A percentile compares a stretch with the other conserved stretches of the same genome.
Evolutionary conservation across 2,329 filamentous ascomycete species (phyloP).

Genomic region (Ceratocystis cubensis): DNA sequence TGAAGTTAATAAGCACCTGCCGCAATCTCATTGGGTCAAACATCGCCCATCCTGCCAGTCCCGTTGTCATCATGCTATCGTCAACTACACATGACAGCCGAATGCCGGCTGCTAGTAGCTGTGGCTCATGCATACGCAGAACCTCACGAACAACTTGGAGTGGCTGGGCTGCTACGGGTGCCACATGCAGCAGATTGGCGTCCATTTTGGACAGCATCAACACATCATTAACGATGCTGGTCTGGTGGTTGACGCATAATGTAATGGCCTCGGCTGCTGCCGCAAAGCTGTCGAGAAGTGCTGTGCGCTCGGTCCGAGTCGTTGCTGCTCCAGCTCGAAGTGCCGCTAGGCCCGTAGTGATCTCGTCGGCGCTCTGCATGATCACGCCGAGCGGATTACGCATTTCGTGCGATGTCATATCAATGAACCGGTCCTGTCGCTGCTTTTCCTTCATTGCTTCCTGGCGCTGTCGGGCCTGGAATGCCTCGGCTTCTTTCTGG

Average conservation of each 20-base stretch:
- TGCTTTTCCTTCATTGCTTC: slow-evolving; percentile 71
- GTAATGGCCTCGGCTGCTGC: slow-evolving; percentile 74
- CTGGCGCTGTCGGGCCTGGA: slow-evolving; percentile 64
- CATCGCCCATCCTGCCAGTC: slow-evolving; percentile 48
- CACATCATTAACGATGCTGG: slow-evolving; percentile 57
- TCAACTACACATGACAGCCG: slow-evolving; percentile 57
- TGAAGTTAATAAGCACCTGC: slow-evolving; percentile 65
- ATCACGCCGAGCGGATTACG: slow-evolving; percentile 64
- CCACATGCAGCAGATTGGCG: slow-evolving; percentile 56
- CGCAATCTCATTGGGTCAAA: slow-evolving; percentile 63
- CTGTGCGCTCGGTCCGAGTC: slow-evolving; percentile 33
- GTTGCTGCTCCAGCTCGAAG: slow-evolving; percentile 30
- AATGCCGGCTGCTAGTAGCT: slow-evolving; percentile 60
- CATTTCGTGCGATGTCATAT: slow-evolving; percentile 65
- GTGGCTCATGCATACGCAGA: slow-evolving; percentile 67
- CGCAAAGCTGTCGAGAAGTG: slow-evolving; percentile 43
- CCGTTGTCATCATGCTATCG: slow-evolving; percentile 50
- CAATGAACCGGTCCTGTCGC: slow-evolving; percentile 59
- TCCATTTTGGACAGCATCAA: slow-evolving; percentile 58
- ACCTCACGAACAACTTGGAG: slow-evolving; percentile 54
- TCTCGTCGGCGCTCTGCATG: slow-evolving; percentile 65
- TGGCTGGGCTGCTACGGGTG: slow-evolving; percentile 57
- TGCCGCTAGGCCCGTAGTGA: slow-evolving; percentile 39
- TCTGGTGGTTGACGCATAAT: slow-evolving; percentile 67
- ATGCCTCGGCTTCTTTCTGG: slow-evolving; percentile 72